Conservation (phyloP, 2,329 filamentous ascomycete species). For the Aspergillus udagawae region DNA sequence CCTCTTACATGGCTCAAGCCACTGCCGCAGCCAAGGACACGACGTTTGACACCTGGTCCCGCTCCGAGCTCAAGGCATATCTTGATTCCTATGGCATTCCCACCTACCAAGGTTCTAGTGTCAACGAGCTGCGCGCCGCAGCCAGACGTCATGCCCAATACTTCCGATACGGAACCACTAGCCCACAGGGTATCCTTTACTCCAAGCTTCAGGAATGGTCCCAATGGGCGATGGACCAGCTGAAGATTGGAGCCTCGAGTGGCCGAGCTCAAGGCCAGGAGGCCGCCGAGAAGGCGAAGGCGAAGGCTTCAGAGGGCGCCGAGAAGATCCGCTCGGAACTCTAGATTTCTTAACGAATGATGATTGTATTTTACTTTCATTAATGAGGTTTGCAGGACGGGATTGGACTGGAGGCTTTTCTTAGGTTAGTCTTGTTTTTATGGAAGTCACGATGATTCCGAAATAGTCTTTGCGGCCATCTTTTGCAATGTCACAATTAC, state of each 20-base stretch:
- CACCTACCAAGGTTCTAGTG: slow-evolving; percentile 62
- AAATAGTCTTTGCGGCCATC: neutral
- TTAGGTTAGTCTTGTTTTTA: neutral
- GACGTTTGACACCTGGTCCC: slow-evolving; percentile 69
- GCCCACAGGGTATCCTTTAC: slow-evolving; percentile 61
- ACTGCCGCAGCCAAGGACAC: slow-evolving; percentile 62
- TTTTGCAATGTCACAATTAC: neutral
- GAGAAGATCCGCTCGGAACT: slow-evolving; percentile 29
- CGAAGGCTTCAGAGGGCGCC: slow-evolving; percentile 51
- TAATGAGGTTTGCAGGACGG: slow-evolving; percentile 2
- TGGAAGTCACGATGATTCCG: neutral
- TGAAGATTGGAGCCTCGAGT: slow-evolving; percentile 46
- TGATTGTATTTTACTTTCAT: slow-evolving; percentile 1
- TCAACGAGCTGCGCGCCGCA: slow-evolving; percentile 66
- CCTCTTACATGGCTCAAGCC: slow-evolving; percentile 63
- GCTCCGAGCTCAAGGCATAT: slow-evolving; percentile 70
- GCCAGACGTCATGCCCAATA: slow-evolving; percentile 71
- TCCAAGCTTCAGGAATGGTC: slow-evolving; percentile 54
- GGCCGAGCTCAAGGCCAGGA: slow-evolving; percentile 48
- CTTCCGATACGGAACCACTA: slow-evolving; percentile 70
- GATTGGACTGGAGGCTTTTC: neutral
- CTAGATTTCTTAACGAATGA: slow-evolving; percentile 14
- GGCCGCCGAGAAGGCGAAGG: slow-evolving; percentile 41
- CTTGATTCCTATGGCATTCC: slow-evolving; percentile 73
- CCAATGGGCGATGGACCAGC: slow-evolving; percentile 48